phyloP scores from a whole-genome alignment of 768 basidiomycete species.

The Chlorophyllum brunneum region DNA sequence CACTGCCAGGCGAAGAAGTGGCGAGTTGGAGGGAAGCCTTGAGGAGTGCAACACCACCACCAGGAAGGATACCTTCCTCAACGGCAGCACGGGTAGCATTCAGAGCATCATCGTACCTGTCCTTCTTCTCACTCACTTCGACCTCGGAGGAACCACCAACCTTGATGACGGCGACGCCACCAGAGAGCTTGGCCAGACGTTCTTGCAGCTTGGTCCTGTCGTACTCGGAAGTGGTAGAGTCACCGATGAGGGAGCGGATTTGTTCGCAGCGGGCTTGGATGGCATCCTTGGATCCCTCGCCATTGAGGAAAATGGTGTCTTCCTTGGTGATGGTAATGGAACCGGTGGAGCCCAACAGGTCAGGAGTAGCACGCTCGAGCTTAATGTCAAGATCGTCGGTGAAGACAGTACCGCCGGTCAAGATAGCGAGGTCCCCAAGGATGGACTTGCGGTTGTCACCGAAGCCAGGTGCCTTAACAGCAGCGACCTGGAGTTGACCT shows the following conservation, averaged over 20 bases:
- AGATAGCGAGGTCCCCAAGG: slow-evolving; percentile 94
- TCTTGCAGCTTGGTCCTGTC: slow-evolving; percentile 96
- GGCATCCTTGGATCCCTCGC: slow-evolving; percentile 84
- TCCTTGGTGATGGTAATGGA: slow-evolving; percentile 96
- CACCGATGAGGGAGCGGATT: slow-evolving; percentile 78
- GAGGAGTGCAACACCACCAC: slow-evolving; percentile 91
- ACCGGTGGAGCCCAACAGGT: slow-evolving; percentile 89
- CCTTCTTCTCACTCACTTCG: slow-evolving; percentile 99
- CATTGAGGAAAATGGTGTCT: slow-evolving; percentile 95
- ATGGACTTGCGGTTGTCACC: slow-evolving; percentile 99
- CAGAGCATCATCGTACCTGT: slow-evolving; percentile 93
- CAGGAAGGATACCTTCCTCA: slow-evolving; percentile 97
- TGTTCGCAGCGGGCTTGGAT: slow-evolving; percentile 96
- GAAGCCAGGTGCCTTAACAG: slow-evolving; percentile 97
- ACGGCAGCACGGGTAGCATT: slow-evolving; percentile 99
- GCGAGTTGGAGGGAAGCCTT: slow-evolving; percentile 76
- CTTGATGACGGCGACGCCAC: slow-evolving; percentile 98
- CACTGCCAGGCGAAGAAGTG: slow-evolving; percentile 44
- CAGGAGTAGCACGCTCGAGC: slow-evolving; percentile 84
- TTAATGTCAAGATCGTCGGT: slow-evolving; percentile 96
- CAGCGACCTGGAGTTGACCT: slow-evolving; percentile 90
- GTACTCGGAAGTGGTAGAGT: slow-evolving; percentile 86
- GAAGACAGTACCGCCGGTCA: slow-evolving; percentile 98
- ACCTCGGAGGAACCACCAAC: slow-evolving; percentile 93
- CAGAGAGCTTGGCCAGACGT: slow-evolving; percentile 91